Percentiles rank a stretch among this genome's conserved stretches.
These are phyloP conservation scores for Triglochin maritima DNA, from an alignment of 106 monocot genomes.

Conservation along the genomic window DNA sequence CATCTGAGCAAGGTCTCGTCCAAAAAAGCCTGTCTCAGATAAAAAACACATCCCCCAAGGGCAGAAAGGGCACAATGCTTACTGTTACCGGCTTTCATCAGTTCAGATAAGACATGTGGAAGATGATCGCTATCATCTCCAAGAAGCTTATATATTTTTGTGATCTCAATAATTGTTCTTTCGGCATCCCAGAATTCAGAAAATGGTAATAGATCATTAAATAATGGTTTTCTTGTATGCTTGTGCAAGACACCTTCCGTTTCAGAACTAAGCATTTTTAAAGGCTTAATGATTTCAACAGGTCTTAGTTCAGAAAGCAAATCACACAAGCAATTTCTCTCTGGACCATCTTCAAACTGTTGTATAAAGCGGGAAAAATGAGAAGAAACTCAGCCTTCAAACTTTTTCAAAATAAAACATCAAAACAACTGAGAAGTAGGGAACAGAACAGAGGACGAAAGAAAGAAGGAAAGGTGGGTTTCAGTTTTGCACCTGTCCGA, in stretches of 20 bases:
- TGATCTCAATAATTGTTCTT: constrained; percentile 57
- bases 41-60: constrained; percentile 88
- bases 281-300: constrained; percentile 85
- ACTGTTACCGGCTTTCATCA: constrained; percentile 37
- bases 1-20: constrained; percentile 72
- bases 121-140: constrained; percentile 10
- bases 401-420: background rate
- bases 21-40: constrained; percentile 76
- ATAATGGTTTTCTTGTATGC: constrained; percentile 66
- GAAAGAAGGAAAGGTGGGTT: background rate
- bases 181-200: constrained; percentile 89
- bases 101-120: constrained; percentile 45
- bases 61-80: constrained; percentile 77
- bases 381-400: background rate
- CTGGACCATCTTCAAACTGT: constrained; percentile 81
- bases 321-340: constrained; percentile 60
- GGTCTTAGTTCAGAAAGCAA: constrained; percentile 87
- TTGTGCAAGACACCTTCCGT: constrained; percentile 71
- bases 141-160: constrained; percentile 27
- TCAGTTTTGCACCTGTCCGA: constrained; percentile 62
- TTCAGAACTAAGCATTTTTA: constrained; percentile 55
- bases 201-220: constrained; percentile 63
- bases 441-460: background rate
- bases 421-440: background rate
- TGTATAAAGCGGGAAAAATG: constrained; percentile 4